Percentiles rank a stretch among this genome's conserved stretches.
phyloP scores from a whole-genome alignment of 1,284 basidiomycete genomes.

The Coriolopsis trogii region DNA sequence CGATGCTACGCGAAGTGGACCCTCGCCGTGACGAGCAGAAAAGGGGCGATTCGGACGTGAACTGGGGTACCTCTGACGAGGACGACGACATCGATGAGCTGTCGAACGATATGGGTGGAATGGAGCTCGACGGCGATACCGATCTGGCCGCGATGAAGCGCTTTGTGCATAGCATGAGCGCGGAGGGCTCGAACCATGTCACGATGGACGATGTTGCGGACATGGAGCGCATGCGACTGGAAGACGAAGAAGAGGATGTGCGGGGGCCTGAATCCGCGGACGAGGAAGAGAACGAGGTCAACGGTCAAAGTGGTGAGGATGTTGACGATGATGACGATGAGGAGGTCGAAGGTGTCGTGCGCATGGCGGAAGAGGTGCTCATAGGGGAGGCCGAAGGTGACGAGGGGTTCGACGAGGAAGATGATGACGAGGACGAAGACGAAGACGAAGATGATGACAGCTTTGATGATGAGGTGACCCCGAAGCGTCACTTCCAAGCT shows the following conservation, averaged over 20 bases:
- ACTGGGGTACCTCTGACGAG: slow-evolving; percentile 68
- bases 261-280: slow-evolving; percentile 38
- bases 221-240: slow-evolving; percentile 49
- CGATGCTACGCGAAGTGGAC: slow-evolving; percentile 47
- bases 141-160: slow-evolving; percentile 52
- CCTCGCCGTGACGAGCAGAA: slow-evolving; percentile 52
- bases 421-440: slow-evolving; percentile 27
- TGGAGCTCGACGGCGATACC: slow-evolving; percentile 62
- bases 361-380: slow-evolving; percentile 35
- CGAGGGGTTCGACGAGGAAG: slow-evolving; percentile 27
- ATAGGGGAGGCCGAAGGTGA: slow-evolving; percentile 31
- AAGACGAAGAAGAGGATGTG: slow-evolving; percentile 49
- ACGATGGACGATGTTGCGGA: slow-evolving; percentile 74
- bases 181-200: slow-evolving; percentile 48
- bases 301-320: slow-evolving; percentile 8
- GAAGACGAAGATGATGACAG: slow-evolving; percentile 36
- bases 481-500: slow-evolving; percentile 55
- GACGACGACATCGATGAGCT: slow-evolving; percentile 37
- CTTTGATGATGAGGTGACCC: slow-evolving; percentile 44
- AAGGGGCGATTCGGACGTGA: slow-evolving; percentile 68
- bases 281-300: slow-evolving; percentile 43
- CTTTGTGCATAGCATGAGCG: slow-evolving; percentile 57
- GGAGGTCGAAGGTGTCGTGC: slow-evolving; percentile 30
- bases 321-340: slow-evolving; percentile 26
- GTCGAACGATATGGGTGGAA: slow-evolving; percentile 45